These are phyloP conservation scores for Aspergillus sp. DNA, from an alignment of 2,329 filamentous ascomycete genomes.

Conservation along the genomic window DNA sequence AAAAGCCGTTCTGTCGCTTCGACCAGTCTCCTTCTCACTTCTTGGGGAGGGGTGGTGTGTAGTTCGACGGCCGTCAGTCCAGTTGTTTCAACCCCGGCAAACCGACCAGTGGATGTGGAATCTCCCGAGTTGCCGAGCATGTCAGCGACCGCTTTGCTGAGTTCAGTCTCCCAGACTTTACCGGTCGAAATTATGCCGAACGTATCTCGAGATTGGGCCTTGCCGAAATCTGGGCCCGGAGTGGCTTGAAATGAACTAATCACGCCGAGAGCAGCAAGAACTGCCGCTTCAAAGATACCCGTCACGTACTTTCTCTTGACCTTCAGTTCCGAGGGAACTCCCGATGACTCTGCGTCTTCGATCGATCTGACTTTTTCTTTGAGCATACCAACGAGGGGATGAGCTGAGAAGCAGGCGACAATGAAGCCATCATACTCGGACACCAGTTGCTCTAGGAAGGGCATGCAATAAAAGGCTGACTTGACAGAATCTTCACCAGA, in stretches of 20 bases:
- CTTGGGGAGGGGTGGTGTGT: constrained; percentile 65
- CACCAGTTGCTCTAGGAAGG: constrained; percentile 50
- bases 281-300: constrained; percentile 86
- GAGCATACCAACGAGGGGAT: constrained; percentile 70
- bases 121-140: constrained; percentile 59
- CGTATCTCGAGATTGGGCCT: constrained; percentile 43
- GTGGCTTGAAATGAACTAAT: constrained; percentile 45
- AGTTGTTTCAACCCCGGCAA: constrained; percentile 80
- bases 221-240: constrained; percentile 25
- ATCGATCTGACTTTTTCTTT: constrained; percentile 43
- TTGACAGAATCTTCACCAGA: constrained; percentile 66
- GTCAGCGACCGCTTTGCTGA: constrained; percentile 63
- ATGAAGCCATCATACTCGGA: constrained; percentile 69
- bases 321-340: constrained; percentile 27
- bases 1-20: constrained; percentile 70
- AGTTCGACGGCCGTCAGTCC: constrained; percentile 78
- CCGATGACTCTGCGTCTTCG: constrained; percentile 21
- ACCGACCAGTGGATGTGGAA: constrained; percentile 50
- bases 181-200: constrained; percentile 93
- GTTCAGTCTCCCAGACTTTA: constrained; percentile 74
- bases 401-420: constrained; percentile 84
- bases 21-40: constrained; percentile 67
- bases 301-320: constrained; percentile 58
- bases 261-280: constrained; percentile 63
- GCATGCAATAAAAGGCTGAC: constrained; percentile 65